Evolutionary conservation across 2,329 filamentous ascomycete species (phyloP).

Genomic region (Helotiales sp.): DNA sequence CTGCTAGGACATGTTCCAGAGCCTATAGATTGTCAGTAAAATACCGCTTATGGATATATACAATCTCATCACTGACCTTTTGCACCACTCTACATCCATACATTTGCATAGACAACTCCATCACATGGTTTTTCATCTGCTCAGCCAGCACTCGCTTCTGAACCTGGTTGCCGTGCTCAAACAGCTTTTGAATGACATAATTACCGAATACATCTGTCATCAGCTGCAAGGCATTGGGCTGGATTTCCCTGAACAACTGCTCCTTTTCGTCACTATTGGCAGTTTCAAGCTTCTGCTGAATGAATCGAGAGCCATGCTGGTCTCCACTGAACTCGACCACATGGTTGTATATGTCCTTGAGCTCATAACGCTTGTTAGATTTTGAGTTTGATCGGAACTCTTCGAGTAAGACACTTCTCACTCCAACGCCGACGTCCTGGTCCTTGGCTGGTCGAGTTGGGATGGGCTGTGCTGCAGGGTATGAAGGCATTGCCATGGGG

Average conservation of each 20-base stretch:
- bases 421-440: conserved; percentile 44
- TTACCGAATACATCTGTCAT: conserved; percentile 98
- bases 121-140: conserved; percentile 84
- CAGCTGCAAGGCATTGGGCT: conserved; percentile 78
- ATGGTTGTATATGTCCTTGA: conserved; percentile 85
- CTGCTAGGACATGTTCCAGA: conserved; percentile 85
- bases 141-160: conserved; percentile 87
- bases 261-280: conserved; percentile 97
- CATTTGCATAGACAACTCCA: conserved; percentile 79
- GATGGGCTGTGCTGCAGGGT: conserved; percentile 24
- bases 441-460: conserved; percentile 35
- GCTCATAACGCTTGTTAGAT: conserved; percentile 70
- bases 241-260: conserved; percentile 83
- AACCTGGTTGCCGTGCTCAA: conserved; percentile 89
- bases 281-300: conserved; percentile 86
- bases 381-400: conserved; percentile 79
- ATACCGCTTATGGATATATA: not conserved
- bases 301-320: conserved; percentile 92
- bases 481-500: conserved; percentile 33
- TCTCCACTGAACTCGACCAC: conserved; percentile 95
- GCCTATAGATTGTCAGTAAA: conserved; percentile 54
- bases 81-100: conserved; percentile 96
- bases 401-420: conserved; percentile 72
- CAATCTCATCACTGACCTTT: conserved; percentile 64
- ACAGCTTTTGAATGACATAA: conserved; percentile 97